A percentile compares a stretch with the other conserved stretches of the same genome.
These are phyloP conservation scores for Podosphaera fusca DNA, from an alignment of 2,329 filamentous ascomycete species.

Conservation along the genomic window DNA sequence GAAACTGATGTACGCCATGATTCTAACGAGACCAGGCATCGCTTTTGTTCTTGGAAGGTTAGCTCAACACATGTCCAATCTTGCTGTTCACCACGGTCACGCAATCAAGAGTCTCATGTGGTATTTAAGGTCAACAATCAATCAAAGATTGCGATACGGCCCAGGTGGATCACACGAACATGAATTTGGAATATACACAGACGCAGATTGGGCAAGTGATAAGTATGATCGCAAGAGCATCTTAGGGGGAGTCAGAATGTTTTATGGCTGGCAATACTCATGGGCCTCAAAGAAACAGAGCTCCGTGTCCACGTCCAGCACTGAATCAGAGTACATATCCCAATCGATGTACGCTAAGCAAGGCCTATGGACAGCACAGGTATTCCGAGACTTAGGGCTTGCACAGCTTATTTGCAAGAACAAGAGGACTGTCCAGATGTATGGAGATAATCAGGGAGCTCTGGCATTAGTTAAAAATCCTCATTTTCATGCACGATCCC, in stretches of 20 bases:
- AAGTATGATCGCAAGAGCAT: background rate
- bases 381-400: background rate
- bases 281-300: background rate
- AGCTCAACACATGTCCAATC: too few species aligned
- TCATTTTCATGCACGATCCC: too few species aligned
- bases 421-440: background rate
- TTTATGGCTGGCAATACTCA: background rate
- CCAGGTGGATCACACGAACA: background rate
- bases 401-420: background rate
- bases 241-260: background rate
- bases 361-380: background rate
- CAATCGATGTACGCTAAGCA: background rate
- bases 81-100: too few species aligned
- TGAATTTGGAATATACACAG: background rate
- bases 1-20: background rate
- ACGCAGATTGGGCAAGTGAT: too few species aligned
- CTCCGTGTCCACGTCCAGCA: background rate
- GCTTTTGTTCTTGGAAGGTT: too few species aligned
- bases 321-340: background rate
- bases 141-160: background rate
- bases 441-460: background rate
- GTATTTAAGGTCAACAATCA: background rate
- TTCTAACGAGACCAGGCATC: background rate
- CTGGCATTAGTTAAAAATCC: background rate
- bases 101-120: background rate